phyloP scores from a whole-genome alignment of 331 rosid genomes.

The Erythrophleum ivorense region DNA sequence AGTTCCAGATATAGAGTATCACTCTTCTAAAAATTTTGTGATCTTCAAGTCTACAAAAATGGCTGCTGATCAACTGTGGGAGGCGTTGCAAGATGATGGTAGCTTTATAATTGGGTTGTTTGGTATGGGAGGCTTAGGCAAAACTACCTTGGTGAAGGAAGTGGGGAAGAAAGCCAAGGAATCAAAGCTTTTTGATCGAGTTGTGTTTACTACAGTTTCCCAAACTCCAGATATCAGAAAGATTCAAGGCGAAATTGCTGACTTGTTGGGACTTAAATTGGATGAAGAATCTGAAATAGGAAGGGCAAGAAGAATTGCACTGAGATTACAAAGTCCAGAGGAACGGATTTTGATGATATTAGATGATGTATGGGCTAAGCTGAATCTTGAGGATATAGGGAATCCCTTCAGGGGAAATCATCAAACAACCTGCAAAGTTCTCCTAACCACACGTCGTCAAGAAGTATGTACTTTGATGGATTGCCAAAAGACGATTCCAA shows the following conservation, averaged over 20 bases:
- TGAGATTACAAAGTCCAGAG: not conserved
- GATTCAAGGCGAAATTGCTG: not conserved
- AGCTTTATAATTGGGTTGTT: not conserved
- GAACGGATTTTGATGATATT: not conserved
- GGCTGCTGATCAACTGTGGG: not conserved
- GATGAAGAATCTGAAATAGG: rapidly evolving
- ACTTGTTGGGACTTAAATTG: not conserved
- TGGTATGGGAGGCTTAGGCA: not conserved
- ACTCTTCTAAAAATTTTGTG: not conserved
- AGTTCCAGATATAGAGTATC: not conserved
- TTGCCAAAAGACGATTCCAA: not conserved
- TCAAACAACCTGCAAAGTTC: not conserved
- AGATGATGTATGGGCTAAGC: conserved; percentile 13
- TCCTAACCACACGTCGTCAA: not conserved
- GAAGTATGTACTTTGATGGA: not conserved
- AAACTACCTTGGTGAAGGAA: not conserved
- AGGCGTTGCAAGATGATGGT: not conserved
- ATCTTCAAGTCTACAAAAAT: not conserved
- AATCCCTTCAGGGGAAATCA: not conserved
- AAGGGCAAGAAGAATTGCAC: not conserved
- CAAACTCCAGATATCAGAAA: not conserved
- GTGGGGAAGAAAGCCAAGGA: not conserved
- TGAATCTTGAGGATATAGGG: not conserved
- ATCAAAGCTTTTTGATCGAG: not conserved
- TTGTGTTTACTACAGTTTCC: not conserved